Percentiles rank a stretch among this genome's conserved stretches.
phyloP scores from a whole-genome alignment of 2,329 filamentous ascomycete genomes.

The Aschersonia sp. region DNA sequence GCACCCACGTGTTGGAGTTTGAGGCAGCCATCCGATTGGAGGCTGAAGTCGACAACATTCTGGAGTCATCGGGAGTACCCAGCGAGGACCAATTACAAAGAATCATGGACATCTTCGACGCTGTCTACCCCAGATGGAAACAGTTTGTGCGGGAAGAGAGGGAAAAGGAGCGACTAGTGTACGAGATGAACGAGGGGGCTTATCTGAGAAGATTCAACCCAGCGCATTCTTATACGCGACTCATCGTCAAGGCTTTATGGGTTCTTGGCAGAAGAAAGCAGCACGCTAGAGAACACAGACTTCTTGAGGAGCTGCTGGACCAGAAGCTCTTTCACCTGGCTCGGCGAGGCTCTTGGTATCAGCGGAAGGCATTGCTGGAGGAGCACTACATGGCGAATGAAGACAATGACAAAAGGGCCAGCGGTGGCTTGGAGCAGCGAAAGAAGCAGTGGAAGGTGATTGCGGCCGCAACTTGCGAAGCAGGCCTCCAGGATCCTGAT shows the following conservation, averaged over 20 bases:
- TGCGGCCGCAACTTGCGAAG: slow-evolving; percentile 69
- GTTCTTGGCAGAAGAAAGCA: slow-evolving; percentile 72
- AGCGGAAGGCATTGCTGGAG: slow-evolving; percentile 83
- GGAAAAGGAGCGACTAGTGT: slow-evolving; percentile 60
- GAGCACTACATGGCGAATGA: slow-evolving; percentile 81
- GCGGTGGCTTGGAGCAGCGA: slow-evolving; percentile 31
- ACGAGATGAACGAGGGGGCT: slow-evolving; percentile 70
- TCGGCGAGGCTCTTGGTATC: slow-evolving; percentile 83
- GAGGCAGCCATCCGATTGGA: slow-evolving; percentile 76
- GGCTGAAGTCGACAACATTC: slow-evolving; percentile 62
- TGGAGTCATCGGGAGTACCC: slow-evolving; percentile 65
- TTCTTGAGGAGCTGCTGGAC: slow-evolving; percentile 59
- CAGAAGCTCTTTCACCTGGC: slow-evolving; percentile 78
- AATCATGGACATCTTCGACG: slow-evolving; percentile 58
- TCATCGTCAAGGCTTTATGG: slow-evolving; percentile 74
- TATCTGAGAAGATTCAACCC: slow-evolving; percentile 85
- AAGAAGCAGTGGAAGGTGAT: slow-evolving; percentile 73
- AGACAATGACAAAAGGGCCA: slow-evolving; percentile 23
- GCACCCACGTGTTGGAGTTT: slow-evolving; percentile 67
- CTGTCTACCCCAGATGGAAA: slow-evolving; percentile 71
- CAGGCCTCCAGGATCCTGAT: slow-evolving; percentile 70
- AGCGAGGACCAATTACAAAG: slow-evolving; percentile 49
- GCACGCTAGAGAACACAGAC: slow-evolving; percentile 58
- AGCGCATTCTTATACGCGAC: slow-evolving; percentile 83
- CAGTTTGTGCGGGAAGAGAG: slow-evolving; percentile 58